Conservation (phyloP, 345 rosid genomes). For the Euphorbia lathyris region DNA sequence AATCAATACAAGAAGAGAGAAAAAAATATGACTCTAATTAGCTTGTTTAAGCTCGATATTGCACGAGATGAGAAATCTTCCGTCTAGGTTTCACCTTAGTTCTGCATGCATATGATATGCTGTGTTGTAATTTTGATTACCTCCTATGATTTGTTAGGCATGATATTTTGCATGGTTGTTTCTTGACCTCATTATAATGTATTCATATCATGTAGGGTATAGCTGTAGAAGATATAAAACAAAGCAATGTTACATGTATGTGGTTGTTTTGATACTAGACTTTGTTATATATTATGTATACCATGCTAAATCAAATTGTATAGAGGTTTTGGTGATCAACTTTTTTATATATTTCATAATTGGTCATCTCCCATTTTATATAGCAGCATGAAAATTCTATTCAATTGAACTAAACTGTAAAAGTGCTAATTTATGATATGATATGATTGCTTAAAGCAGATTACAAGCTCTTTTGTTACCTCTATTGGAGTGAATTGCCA, state of each 20-base stretch:
- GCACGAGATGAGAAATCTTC: background rate
- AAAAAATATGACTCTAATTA: slow-evolving; percentile 40
- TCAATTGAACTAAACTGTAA: background rate
- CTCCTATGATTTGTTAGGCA: background rate
- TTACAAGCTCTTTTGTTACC: background rate
- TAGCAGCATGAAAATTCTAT: background rate
- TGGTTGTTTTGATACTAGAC: background rate
- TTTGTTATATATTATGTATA: background rate
- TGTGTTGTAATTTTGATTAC: slow-evolving; percentile 4
- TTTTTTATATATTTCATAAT: background rate
- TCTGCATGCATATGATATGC: slow-evolving; percentile 1
- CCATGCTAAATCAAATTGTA: background rate
- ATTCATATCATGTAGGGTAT: slow-evolving; percentile 6
- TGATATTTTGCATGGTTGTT: background rate
- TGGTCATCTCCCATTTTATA: background rate
- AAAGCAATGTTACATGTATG: slow-evolving; percentile 17
- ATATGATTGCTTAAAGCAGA: background rate
- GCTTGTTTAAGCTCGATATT: background rate
- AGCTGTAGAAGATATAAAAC: background rate
- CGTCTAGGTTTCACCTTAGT: background rate
- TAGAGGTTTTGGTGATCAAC: background rate
- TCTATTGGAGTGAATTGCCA: no score
- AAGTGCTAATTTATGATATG: background rate
- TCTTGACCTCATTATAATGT: slow-evolving; percentile 13
- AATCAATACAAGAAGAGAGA: slow-evolving; percentile 84